Evolutionary conservation across 352 stramenopile genomes (phyloP), one percentile per base, ranked within the genome.

Genomic region (Phytopythium aichiense): DNA sequence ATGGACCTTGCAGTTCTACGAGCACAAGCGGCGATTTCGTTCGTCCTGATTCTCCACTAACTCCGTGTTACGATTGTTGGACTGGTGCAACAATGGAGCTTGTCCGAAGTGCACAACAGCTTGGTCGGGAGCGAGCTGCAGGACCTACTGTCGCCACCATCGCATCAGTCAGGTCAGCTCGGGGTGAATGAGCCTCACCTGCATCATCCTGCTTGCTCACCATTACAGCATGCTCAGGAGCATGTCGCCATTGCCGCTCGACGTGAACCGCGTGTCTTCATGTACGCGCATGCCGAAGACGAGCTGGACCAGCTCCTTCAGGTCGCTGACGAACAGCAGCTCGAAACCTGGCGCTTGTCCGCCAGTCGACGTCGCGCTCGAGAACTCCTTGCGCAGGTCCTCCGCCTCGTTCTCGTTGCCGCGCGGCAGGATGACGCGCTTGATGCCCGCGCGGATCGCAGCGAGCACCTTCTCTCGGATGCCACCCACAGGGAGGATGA

Each of bases 381-480:
- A 71, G 42, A 92, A 88, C 62, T 92, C 85, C 30, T 79, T 75
- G 22, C 72, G 69, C 11, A 93, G 69, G 57, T 92, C 84, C 25
- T 90, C 76, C 8, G 81, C 79, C 61, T 96, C 87, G 50, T 74
- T 77, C 55, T 84, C 66, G 60, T 96, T 96, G 40, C 78, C 83
- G 43, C 75, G 74, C 4, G 87, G 87, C 22, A 95, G 60, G 30
- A 96, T 79, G 16, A 96, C 73, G 31, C 83, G 87, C 62, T 84
- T 87, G 61, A 97, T 92, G 3, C 88, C 89, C 20, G 87, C 89
- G 18, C 87, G 81, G 62, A 92, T 88, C 25, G 91, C 91, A 31
- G 88, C 88, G 15, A 97, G 67, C 20, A 96, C 82, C 70, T 97
- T 97, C 58, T 97, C 88, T 22, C 91, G 88, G 52, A 97, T 91